phyloP scores from a whole-genome alignment of 1,139 yeast species.

The Diutina siamensis region DNA sequence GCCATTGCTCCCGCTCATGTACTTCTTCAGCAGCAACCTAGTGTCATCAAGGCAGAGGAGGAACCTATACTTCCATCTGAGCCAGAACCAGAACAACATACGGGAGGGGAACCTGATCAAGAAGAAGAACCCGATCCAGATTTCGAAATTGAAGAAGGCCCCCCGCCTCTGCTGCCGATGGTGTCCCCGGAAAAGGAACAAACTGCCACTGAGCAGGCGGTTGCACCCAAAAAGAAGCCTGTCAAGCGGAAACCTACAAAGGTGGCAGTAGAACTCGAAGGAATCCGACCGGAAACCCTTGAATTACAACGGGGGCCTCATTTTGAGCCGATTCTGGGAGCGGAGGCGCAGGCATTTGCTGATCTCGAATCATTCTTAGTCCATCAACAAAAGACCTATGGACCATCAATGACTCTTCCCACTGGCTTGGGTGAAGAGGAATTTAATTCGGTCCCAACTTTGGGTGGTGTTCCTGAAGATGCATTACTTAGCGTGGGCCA shows the following conservation, averaged over 20 bases:
- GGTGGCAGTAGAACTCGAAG: background rate
- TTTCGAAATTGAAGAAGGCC: background rate
- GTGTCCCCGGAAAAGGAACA: background rate
- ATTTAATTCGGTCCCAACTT: background rate
- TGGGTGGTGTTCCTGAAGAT: background rate
- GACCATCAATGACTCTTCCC: background rate
- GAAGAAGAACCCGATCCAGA: constrained; percentile 1
- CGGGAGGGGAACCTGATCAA: background rate
- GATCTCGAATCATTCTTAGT: background rate
- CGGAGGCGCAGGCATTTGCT: background rate
- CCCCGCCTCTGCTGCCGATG: background rate
- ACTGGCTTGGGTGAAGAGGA: background rate
- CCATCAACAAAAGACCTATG: background rate
- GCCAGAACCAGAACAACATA: background rate
- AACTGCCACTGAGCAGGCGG: background rate
- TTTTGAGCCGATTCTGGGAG: background rate
- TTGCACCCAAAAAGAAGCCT: background rate
- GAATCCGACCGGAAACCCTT: background rate
- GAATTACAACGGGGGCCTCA: background rate
- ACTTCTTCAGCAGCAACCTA: too few relatives aligned
- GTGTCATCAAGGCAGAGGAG: too few relatives aligned
- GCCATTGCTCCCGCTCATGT: too few relatives aligned
- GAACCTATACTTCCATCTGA: too few relatives aligned
- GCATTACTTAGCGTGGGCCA: background rate
- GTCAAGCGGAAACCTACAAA: background rate